Evolutionary conservation across 768 basidiomycete species (phyloP).

Genomic region (Pluteus cervinus): DNA sequence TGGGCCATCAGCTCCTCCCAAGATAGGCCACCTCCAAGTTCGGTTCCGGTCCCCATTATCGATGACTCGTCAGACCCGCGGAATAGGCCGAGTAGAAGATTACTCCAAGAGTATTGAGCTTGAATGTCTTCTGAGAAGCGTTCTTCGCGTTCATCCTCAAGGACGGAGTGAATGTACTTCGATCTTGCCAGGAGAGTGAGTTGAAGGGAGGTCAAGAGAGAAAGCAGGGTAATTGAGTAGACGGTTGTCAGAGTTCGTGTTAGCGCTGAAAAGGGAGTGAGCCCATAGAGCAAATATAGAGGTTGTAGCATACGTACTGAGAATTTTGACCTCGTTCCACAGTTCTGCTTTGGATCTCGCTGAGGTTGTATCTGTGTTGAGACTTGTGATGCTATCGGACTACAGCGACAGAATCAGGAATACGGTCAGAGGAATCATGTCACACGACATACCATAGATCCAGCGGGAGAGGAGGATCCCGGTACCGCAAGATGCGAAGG

Average conservation of each 20-base stretch:
- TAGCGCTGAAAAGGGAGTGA: conserved; percentile 48
- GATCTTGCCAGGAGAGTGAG: conserved; percentile 77
- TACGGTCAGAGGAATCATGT: background rate
- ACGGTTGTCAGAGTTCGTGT: conserved; percentile 83
- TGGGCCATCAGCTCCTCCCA: conserved; percentile 16
- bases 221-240: conserved; percentile 81
- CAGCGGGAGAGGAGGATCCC: too few species aligned
- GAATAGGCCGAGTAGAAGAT: conserved; percentile 30
- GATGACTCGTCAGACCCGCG: conserved; percentile 15
- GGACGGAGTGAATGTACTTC: conserved; percentile 70
- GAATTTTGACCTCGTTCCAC: conserved; percentile 90
- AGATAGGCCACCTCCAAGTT: conserved; percentile 16
- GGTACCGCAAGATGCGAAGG: too few species aligned
- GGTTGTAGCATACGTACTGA: conserved; percentile 44
- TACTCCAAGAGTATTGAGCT: conserved; percentile 31
- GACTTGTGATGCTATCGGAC: conserved; percentile 28
- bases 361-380: conserved; percentile 20
- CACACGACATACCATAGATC: too few species aligned
- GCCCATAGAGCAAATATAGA: background rate
- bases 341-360: conserved; percentile 69
- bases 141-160: conserved; percentile 57
- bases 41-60: conserved; percentile 19
- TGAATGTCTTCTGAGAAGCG: conserved; percentile 37
- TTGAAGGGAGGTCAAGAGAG: conserved; percentile 83
- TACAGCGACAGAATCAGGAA: conserved; percentile 8